Evolutionary conservation across 495 filamentous ascomycete genomes (phyloP).

Genomic region (Penicillium robsamsonii): DNA sequence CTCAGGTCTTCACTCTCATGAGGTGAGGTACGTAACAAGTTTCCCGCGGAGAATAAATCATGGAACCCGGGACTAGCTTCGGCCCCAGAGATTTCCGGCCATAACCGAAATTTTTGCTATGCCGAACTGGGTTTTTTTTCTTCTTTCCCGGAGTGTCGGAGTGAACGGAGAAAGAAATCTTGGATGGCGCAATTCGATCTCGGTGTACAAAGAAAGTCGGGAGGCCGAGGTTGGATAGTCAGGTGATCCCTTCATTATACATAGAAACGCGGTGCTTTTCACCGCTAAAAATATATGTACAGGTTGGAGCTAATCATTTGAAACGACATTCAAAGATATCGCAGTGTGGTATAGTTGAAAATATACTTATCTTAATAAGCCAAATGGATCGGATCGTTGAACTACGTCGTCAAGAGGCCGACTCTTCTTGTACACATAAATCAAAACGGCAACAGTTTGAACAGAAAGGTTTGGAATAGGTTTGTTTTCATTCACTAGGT

Average conservation of each 20-base stretch:
- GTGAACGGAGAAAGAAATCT: not conserved
- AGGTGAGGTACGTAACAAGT: not conserved
- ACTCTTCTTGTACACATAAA: not conserved
- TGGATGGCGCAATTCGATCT: constrained; percentile 3
- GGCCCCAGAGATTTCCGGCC: constrained; percentile 32
- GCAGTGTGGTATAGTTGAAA: too few relatives aligned
- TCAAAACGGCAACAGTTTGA: not conserved
- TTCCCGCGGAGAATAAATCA: constrained; percentile 23
- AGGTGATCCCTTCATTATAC: not conserved
- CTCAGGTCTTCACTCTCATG: not conserved
- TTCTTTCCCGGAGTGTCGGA: constrained; percentile 1
- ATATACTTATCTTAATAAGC: not conserved
- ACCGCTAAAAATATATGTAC: not conserved
- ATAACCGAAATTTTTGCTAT: constrained; percentile 19
- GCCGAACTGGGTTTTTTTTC: constrained; percentile 11
- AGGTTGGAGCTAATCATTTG: not conserved
- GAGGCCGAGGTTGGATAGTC: not conserved
- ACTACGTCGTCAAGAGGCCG: not conserved
- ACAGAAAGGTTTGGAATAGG: not conserved
- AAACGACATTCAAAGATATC: not conserved
- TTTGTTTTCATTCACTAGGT: not conserved
- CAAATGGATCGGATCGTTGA: not conserved
- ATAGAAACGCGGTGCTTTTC: not conserved
- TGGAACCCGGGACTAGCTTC: constrained; percentile 11
- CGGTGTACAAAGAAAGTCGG: constrained; percentile 2